Base-by-base conservation (phyloP, 176 grass and related monocot genomes). In the Ampelocalamus luodianensis region DNA sequence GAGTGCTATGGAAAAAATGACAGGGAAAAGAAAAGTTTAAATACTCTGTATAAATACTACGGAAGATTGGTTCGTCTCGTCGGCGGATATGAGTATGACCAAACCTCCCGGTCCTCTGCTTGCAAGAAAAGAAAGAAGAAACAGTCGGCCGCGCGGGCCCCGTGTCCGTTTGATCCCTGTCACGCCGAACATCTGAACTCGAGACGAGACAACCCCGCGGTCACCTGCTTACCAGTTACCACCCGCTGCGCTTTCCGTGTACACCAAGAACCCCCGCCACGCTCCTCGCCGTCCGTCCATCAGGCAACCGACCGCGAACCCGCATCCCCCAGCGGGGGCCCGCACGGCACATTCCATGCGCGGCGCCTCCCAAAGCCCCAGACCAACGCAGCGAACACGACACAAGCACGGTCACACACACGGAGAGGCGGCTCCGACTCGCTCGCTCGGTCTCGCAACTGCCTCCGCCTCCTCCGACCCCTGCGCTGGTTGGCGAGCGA, bases 121-220 rank as follows among this genome's bases (percentile, higher is more conserved):
- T 84, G 76, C 76, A 80, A 67, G 61, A 36, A 49, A 85, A 85
- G 64, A 74, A 87, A 64, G 56, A 82, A 69, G 45, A 74, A 38
- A 74, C 58, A 69, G 79, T 20, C 50, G 50, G 60, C 32, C 59
- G 80, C 74, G 65, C 20, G 16, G 80, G 55, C 74, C 24, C 74
- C 81, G 56, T 83, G 54, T 18, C 60, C 18, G 42, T 43, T 50
- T 38, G 69, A 42, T 80, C 29, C 69, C 16, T 46, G 27, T 85
- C 82, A 89, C 77, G 76, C 69, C 40, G 49, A 89, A 74, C 82
- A 67, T 79, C 81, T 79, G 87, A 29, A 49, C 36, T 4, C 46
- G 45, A 55, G 18, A 65, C 81, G 39, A 16, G 32, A 34, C 32
- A 34, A 34, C 18, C 56, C 27, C 71, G 66, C 18, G 66, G 16